Percentiles rank a stretch among this genome's conserved stretches.
Conservation (phyloP, 2,329 filamentous ascomycete species). For the Colletotrichum tabaci region DNA sequence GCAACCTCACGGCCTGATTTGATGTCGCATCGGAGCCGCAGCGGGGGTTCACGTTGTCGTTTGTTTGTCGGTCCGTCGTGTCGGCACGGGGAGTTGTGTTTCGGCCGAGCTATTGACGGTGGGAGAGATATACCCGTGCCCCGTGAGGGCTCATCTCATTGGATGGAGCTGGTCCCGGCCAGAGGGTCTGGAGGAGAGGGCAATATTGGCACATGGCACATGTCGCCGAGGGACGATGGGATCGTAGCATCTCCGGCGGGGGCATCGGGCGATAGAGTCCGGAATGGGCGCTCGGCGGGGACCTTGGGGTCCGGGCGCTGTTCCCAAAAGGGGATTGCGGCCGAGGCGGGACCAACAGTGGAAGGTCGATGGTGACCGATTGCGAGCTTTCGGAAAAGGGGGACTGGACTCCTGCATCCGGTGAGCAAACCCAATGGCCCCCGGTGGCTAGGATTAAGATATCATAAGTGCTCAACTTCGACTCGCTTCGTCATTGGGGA, state of each 20-base stretch:
- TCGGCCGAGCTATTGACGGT: not conserved
- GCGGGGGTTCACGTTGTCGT: slow-evolving; percentile 18
- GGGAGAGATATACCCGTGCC: slow-evolving; percentile 17
- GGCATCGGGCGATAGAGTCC: slow-evolving; percentile 30
- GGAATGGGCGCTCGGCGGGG: slow-evolving; percentile 31
- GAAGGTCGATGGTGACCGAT: slow-evolving; percentile 30
- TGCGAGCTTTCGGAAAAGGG: slow-evolving; percentile 18
- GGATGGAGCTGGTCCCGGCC: slow-evolving; percentile 10
- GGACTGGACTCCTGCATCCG: not conserved
- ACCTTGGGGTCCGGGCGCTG: slow-evolving; percentile 21
- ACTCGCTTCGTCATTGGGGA: slow-evolving; percentile 22
- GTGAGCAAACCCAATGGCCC: not conserved
- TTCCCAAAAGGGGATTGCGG: slow-evolving; percentile 31
- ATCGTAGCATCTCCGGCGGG: slow-evolving; percentile 39
- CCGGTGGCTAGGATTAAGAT: not conserved
- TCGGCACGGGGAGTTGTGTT: not conserved
- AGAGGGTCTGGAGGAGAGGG: not conserved
- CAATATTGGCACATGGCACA: slow-evolving; percentile 37
- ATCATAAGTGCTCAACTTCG: slow-evolving; percentile 25
- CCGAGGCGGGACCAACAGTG: slow-evolving; percentile 25
- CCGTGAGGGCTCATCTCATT: slow-evolving; percentile 18
- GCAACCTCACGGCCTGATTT: slow-evolving; percentile 25
- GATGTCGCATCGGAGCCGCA: slow-evolving; percentile 32
- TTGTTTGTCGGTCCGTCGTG: not conserved
- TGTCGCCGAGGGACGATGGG: slow-evolving; percentile 30